Evolutionary conservation across 129 eudicot species (phyloP).

Genomic region (Artemisia annua): DNA sequence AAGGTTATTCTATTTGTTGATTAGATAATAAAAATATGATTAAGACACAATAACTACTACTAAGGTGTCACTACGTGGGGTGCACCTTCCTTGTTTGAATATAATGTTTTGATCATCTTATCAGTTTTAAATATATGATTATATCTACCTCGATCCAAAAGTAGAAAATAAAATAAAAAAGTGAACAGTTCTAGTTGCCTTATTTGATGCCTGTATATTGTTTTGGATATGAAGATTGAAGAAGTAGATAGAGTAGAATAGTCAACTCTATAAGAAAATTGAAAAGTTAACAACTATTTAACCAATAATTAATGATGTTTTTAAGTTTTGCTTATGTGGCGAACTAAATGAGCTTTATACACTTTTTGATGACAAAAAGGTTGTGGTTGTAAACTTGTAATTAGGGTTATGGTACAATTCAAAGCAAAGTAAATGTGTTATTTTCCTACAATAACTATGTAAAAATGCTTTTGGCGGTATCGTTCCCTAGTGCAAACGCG

Average conservation of each 20-base stretch:
- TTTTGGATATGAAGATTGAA: background rate
- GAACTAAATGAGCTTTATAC: background rate
- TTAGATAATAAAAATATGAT: background rate
- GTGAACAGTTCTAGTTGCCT: too few relatives aligned
- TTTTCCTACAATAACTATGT: too few relatives aligned
- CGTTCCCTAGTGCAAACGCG: too few relatives aligned
- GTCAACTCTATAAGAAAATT: background rate
- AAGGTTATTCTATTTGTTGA: background rate
- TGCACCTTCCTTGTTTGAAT: constrained; percentile 18
- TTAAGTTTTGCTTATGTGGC: background rate
- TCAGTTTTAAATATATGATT: background rate
- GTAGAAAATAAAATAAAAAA: too few relatives aligned
- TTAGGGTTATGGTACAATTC: too few relatives aligned
- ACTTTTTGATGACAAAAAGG: background rate
- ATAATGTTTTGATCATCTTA: background rate
- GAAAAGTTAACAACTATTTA: background rate
- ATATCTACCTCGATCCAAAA: background rate
- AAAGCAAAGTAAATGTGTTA: too few relatives aligned
- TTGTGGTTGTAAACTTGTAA: background rate
- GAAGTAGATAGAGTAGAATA: background rate
- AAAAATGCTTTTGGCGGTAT: too few relatives aligned
- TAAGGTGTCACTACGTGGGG: constrained; percentile 21
- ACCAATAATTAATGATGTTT: background rate
- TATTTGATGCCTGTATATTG: background rate
- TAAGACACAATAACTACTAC: background rate